These are phyloP conservation scores for Talaromyces atroroseus DNA, from an alignment of 2,329 filamentous ascomycete species.

Conservation along the genomic window DNA sequence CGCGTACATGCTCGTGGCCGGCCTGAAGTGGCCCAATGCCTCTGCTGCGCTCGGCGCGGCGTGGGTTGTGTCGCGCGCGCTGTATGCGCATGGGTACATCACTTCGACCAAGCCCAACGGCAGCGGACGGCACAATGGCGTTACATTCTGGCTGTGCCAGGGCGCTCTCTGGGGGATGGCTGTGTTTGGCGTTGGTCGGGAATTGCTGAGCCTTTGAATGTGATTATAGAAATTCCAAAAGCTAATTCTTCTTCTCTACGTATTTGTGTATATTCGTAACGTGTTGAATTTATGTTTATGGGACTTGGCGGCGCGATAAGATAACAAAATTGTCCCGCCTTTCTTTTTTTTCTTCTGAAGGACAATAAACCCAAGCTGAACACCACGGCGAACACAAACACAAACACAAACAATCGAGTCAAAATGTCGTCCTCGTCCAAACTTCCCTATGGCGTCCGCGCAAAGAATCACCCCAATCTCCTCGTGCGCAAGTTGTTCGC, in stretches of 20 bases:
- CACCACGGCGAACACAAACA: background rate
- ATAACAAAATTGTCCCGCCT: background rate
- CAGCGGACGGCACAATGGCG: constrained; percentile 31
- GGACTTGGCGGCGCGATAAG: too few species aligned
- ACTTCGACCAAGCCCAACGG: constrained; percentile 36
- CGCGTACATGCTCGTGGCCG: constrained; percentile 49
- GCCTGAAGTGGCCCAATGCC: constrained; percentile 48
- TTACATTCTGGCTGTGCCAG: constrained; percentile 36
- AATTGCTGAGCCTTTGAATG: constrained; percentile 23
- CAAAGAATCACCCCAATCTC: constrained; percentile 38
- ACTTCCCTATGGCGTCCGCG: constrained; percentile 35
- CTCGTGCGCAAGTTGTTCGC: constrained; percentile 41
- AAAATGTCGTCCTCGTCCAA: constrained; percentile 42
- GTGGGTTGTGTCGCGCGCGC: constrained; percentile 48
- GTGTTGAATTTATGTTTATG: too few species aligned
- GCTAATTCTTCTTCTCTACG: too few species aligned
- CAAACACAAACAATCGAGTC: background rate
- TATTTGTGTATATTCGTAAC: too few species aligned
- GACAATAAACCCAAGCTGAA: too few species aligned
- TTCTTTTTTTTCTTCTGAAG: background rate
- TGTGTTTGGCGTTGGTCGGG: constrained; percentile 31
- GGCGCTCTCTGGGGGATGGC: constrained; percentile 35
- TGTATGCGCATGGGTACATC: constrained; percentile 48
- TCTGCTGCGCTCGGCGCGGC: constrained; percentile 41
- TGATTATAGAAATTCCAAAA: too few species aligned